Evolutionary conservation across 495 filamentous ascomycete genomes (phyloP), one percentile per base, ranked within the genome.

Genomic region (Hypoxylon subgilvum): DNA sequence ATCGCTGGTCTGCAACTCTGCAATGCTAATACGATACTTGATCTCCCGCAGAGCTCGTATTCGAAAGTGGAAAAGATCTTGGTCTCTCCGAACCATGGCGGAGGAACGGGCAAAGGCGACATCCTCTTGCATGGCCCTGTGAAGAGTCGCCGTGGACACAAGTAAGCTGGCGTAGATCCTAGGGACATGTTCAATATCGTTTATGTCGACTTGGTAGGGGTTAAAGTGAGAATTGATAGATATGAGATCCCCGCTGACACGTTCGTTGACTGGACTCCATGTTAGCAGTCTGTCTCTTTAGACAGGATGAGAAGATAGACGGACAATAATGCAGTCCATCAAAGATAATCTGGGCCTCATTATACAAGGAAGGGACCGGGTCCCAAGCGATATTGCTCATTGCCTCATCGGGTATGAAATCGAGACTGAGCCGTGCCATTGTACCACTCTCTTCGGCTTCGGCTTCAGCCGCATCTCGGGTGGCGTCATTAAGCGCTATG

Each of bases 401-500:
- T 7, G 8, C 14, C 16, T n/a, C 4, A 1, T 31, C 28, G n/a
- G 38, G 10, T 21, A 23, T 21, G 14, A 18, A 27, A 43, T 52
- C 49, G 14, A 35, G 14, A 18, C 38, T 21, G 27, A 52, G n/a
- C 23, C 18, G 44, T 6, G 25, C 36, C 30, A 57, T 17, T 43
- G 43, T 10, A 17, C 30, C 9, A 17, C 30, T 30, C 30, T 13
- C 23, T 8, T 27, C 23, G 23, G 23, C 3, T 43, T 36, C 34
- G 14, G 40, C 39, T 49, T 36, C 35, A 36, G 22, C 38, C 16
- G 16, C 13, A 17, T 42, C 28, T 43, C 22, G 54, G 18, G 43
- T 38, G 38, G 54, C 19, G 35, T 27, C 34, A 10, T 38, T 30
- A 43, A 18, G 31, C 31, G 38, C 28, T 49, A 43, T 9, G 36